phyloP scores from a whole-genome alignment of 805 yeast species.

The Suhomyces pyralidae region DNA sequence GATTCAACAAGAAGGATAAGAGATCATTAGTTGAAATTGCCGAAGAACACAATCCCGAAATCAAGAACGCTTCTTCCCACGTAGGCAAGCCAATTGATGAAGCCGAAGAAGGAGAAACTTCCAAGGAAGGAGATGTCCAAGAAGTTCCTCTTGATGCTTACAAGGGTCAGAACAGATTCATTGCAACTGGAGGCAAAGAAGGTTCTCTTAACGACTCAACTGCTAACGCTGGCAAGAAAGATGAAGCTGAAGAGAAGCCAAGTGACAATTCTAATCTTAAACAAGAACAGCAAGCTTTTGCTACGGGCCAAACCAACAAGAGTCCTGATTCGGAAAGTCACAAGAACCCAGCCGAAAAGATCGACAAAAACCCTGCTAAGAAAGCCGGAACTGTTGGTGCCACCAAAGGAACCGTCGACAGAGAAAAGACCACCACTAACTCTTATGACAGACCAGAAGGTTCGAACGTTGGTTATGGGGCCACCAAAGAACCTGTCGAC shows the following conservation, averaged over 20 bases:
- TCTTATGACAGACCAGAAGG: too few species aligned
- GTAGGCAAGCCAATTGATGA: slow-evolving; percentile 2
- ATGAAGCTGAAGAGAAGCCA: neutral
- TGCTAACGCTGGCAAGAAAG: neutral
- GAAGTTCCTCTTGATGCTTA: slow-evolving; percentile 9
- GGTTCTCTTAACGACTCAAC: slow-evolving; percentile 7
- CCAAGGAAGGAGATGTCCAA: slow-evolving; percentile 10
- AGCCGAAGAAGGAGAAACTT: slow-evolving; percentile 2
- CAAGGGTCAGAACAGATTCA: slow-evolving; percentile 11
- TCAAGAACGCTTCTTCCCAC: slow-evolving; percentile 12
- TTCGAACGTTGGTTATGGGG: too few species aligned
- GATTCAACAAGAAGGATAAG: slow-evolving; percentile 16
- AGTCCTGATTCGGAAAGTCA: neutral
- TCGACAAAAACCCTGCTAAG: neutral
- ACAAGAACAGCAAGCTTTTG: neutral
- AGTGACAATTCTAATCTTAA: neutral
- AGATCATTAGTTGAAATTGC: slow-evolving; percentile 28
- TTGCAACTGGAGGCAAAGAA: slow-evolving; percentile 14
- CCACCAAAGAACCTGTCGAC: neutral
- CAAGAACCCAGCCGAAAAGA: slow-evolving; percentile 1
- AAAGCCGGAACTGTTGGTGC: neutral
- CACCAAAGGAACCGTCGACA: neutral
- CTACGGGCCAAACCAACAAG: slow-evolving; percentile 1
- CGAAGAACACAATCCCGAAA: slow-evolving; percentile 17
- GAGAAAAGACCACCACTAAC: neutral